A percentile compares a stretch with the other conserved stretches of the same genome.
phyloP scores from a whole-genome alignment of 2,329 filamentous ascomycete genomes.

The Didymella pomorum region DNA sequence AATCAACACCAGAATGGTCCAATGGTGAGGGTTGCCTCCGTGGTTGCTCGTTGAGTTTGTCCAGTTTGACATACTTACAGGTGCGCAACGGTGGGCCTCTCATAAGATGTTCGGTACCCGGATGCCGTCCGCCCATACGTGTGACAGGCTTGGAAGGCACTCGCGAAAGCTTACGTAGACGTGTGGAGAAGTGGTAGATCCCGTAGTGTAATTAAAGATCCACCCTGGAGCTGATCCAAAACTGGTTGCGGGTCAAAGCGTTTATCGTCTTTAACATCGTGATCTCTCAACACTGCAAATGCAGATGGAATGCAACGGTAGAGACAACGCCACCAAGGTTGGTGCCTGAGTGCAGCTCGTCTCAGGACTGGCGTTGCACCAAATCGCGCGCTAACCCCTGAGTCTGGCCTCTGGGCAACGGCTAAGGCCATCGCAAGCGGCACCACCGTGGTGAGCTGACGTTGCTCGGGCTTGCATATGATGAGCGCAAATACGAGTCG shows the following conservation, averaged over 20 bases:
- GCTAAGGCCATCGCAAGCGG: constrained; percentile 15
- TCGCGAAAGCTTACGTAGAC: constrained; percentile 15
- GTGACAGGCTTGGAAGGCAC: constrained; percentile 5
- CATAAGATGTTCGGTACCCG: constrained; percentile 2
- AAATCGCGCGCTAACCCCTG: constrained; percentile 12
- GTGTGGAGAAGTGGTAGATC: constrained; percentile 16
- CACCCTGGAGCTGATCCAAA: constrained; percentile 8
- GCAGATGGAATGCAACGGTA: constrained; percentile 7
- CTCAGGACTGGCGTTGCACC: constrained; percentile 16
- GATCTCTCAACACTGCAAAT: constrained; percentile 8
- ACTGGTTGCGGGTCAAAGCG: constrained; percentile 5
- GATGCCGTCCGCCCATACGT: background rate
- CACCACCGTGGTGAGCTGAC: constrained; percentile 19
- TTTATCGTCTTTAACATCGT: constrained; percentile 2
- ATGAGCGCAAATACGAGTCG: constrained; percentile 18
- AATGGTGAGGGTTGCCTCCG: background rate
- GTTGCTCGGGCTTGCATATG: constrained; percentile 18
- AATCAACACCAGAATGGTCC: background rate
- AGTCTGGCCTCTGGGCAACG: constrained; percentile 11
- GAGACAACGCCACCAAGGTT: constrained; percentile 9
- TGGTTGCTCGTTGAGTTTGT: constrained; percentile 4
- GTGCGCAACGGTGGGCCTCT: constrained; percentile 5
- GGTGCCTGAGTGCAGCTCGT: constrained; percentile 11
- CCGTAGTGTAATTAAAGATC: constrained; percentile 15
- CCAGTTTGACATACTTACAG: constrained; percentile 5